Percentiles rank a stretch among this genome's conserved stretches.
These are phyloP conservation scores for Chaetoceros muelleri DNA, from an alignment of 108 stramenopile genomes.

Conservation along the genomic window DNA sequence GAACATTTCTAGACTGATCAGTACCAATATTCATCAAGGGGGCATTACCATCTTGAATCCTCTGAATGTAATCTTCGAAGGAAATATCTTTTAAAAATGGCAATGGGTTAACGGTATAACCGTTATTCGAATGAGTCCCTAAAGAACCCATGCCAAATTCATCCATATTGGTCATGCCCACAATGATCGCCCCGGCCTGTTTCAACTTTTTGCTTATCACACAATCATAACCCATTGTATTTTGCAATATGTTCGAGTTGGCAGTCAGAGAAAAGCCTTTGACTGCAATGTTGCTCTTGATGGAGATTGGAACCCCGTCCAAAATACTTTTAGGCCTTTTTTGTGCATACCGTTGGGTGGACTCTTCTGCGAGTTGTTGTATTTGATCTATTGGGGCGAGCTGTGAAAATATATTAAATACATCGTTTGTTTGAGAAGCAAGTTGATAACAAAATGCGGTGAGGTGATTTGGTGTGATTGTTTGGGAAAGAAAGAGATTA, in stretches of 20 bases:
- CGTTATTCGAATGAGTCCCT: constrained; percentile 33
- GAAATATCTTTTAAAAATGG: constrained; percentile 36
- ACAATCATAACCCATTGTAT: constrained; percentile 57
- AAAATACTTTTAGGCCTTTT: constrained; percentile 25
- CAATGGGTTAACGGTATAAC: constrained; percentile 51
- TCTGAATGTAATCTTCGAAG: constrained; percentile 13
- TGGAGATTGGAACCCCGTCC: constrained; percentile 87
- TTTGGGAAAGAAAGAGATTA: background rate
- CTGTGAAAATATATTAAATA: background rate
- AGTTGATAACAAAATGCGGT: background rate
- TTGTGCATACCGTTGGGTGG: background rate
- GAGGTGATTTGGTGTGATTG: background rate
- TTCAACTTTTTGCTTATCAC: constrained; percentile 45
- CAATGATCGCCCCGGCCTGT: constrained; percentile 64
- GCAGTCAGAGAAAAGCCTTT: constrained; percentile 59
- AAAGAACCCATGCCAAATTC: constrained; percentile 97
- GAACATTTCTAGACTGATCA: constrained; percentile 2
- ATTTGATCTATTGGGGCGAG: background rate
- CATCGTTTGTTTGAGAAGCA: background rate
- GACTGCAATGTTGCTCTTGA: constrained; percentile 93
- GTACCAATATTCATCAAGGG: background rate
- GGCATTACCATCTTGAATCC: constrained; percentile 10
- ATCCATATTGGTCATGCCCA: constrained; percentile 93
- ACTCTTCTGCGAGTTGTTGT: background rate
- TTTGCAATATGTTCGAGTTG: constrained; percentile 61